Evolutionary conservation across 2,329 filamentous ascomycete genomes (phyloP), one percentile per base, ranked within the genome.

Genomic region (Aspergillus sp.): DNA sequence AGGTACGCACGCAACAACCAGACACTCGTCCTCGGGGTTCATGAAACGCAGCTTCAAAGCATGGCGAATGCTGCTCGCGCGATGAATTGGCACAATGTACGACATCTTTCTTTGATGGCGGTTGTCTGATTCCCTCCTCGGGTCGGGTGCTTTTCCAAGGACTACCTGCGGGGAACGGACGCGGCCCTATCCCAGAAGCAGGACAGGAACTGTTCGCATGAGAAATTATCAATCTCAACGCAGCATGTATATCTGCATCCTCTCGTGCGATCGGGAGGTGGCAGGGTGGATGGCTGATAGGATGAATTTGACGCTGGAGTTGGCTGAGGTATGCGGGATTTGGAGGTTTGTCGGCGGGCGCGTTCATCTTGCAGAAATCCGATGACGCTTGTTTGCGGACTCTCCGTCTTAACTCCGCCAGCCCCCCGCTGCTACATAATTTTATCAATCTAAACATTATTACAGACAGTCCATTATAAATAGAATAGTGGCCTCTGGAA

Each of bases 81-180:
- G 85, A 75, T 99, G 95, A 56, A 99, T 95, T 39, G 95, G 93
- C 60, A 91, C 92, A 68, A 99, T 81, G 74, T 98, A 99, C 52
- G 95, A 90, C 95, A 99, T 99, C 58, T 51, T 68, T 54, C 18
- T 41, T 13, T 9, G 30, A n/a, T 38, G 9, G 24, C 8, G 41
- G 34, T 12, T 32, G 36, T 44, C 20, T 41, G 20, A 32, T 22
- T 30, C 15, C 7, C 22, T 30, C 18, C 12, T 17, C 36, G 26
- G 18, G 6, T 13, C 5, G 22, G 22, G 38, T 44, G 20, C 39
- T 39, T 36, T 44, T 44, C 36, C 6, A 36, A 15, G 18, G 32
- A 26, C 11, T 15, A 36, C 30, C 53, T 58, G 59, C 56, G 59
- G 59, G 59, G 58, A 58, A 18, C 24, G 34, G 26, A 26, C 20